A percentile compares a stretch with the other conserved stretches of the same genome.
phyloP scores from a whole-genome alignment of 805 yeast genomes.

The Sugiyamaella qingdaonensis region DNA sequence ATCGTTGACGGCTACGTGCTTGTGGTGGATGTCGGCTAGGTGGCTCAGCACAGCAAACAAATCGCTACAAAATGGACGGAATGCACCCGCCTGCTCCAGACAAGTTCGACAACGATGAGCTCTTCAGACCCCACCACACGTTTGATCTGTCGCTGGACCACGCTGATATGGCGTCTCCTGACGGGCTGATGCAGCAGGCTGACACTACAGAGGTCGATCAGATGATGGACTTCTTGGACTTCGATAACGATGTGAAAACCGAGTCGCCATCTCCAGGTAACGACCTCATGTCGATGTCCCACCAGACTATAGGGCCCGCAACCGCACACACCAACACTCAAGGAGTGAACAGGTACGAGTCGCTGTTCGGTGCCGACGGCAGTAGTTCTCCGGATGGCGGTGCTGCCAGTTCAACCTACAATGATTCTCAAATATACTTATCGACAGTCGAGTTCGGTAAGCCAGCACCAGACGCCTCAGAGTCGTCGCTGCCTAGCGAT shows the following conservation, averaged over 20 bases:
- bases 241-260: not conserved
- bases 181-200: not conserved
- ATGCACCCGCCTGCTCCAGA: not conserved
- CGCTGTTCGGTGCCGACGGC: not conserved
- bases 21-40: not conserved
- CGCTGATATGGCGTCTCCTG: not conserved
- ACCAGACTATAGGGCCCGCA: no score
- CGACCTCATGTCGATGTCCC: not conserved
- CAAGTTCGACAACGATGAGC: not conserved
- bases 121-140: not conserved
- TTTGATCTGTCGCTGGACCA: slow-evolving; percentile 4
- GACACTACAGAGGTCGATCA: slow-evolving; percentile 1
- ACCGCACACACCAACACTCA: no score
- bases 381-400: no score
- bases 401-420: slow-evolving; percentile 33
- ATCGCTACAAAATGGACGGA: not conserved
- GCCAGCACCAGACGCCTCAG: not conserved
- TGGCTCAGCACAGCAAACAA: no score
- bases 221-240: slow-evolving; percentile 13
- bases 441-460: slow-evolving; percentile 53
- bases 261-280: not conserved
- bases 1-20: no score
- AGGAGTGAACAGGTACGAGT: not conserved
- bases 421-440: slow-evolving; percentile 45
- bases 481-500: not conserved